Base-by-base conservation (phyloP, 345 rosid genomes). In the Ricinus communis region DNA sequence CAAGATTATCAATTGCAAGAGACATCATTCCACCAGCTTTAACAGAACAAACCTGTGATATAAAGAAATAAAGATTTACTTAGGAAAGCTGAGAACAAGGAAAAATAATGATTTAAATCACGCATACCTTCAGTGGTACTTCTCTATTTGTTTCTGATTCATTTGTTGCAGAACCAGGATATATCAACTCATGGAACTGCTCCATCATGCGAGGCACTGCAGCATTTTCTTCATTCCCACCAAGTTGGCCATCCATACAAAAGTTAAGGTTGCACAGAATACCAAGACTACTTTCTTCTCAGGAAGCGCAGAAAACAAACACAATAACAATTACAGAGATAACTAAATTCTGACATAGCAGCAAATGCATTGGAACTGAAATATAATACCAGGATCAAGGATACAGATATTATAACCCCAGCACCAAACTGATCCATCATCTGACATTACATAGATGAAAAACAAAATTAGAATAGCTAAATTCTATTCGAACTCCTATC, bases 351-450 rank as follows among this genome's bases (percentile, higher is more conserved):
- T 8, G n/a, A 52, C 1, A 40, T 30, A 1, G 16, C 43, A 27
- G 43, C 19, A 68, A 64, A 40, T 21, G 51, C 7, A 52, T 31
- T 11, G 28, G 66, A 57, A 45, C 27, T n/a, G 2, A 8, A 65
- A 38, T 8, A 55, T 33, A 62, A 0, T 56, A 46, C 13, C 62
- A 4, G 31, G 10, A 73, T 27, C 38, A 73, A 87, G 98, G 98
- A 93, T 91, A 93, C 98, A 91, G 54, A 76, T 68, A 76, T 93
- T 91, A 75, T 88, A 91, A 72, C 98, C 98, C 98, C 98, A 93
- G 66, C 86, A 80, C 97, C 97, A 93, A 70, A 93, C 88, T 0
- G 93, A 89, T 69, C 97, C 97, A 85, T 88, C 96, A 83, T 87
- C 98, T 93, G 94, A 77, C 78, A 86, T 56, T 22, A 64, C 53